A percentile compares a stretch with the other conserved stretches of the same genome.
Evolutionary conservation across 2,329 filamentous ascomycete species (phyloP).

Genomic region (Apiospora rasikravindrae): DNA sequence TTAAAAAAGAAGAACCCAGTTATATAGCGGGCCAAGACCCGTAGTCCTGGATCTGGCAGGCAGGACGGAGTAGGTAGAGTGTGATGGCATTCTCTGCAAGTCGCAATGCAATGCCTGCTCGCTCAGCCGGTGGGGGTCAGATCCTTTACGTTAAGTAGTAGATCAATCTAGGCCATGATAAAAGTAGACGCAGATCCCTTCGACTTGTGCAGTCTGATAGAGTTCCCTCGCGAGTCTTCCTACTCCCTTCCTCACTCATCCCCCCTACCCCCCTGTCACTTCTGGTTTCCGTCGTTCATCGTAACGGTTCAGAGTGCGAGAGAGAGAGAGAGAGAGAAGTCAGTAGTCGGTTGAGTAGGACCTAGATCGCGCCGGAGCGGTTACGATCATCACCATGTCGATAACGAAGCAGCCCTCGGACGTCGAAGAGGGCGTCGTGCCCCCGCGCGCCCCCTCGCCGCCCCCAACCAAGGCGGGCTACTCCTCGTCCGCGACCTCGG

Average conservation of each 20-base stretch:
- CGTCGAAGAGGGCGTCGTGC: background rate
- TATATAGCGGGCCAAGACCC: conserved; percentile 15
- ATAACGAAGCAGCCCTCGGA: background rate
- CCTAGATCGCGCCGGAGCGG: background rate
- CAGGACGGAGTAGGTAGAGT: background rate
- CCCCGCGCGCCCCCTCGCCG: background rate
- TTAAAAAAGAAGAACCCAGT: background rate
- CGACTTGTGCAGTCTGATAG: background rate
- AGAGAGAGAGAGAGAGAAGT: background rate
- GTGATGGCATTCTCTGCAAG: conserved; percentile 12
- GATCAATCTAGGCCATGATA: background rate
- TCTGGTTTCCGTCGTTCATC: background rate
- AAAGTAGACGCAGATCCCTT: conserved; percentile 13
- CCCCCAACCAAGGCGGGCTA: background rate
- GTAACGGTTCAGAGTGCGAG: background rate
- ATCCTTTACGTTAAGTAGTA: background rate
- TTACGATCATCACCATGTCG: background rate
- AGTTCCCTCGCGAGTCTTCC: background rate
- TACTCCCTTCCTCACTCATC: background rate
- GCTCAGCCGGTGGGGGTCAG: background rate
- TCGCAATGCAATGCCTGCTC: background rate
- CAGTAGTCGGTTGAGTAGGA: background rate
- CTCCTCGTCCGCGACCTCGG: conserved; percentile 14
- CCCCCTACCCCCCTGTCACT: background rate
- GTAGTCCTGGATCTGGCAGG: conserved; percentile 13